Evolutionary conservation across 2,329 filamentous ascomycete species (phyloP), one percentile per base, ranked within the genome.

Genomic region (Passalora sequoiae): DNA sequence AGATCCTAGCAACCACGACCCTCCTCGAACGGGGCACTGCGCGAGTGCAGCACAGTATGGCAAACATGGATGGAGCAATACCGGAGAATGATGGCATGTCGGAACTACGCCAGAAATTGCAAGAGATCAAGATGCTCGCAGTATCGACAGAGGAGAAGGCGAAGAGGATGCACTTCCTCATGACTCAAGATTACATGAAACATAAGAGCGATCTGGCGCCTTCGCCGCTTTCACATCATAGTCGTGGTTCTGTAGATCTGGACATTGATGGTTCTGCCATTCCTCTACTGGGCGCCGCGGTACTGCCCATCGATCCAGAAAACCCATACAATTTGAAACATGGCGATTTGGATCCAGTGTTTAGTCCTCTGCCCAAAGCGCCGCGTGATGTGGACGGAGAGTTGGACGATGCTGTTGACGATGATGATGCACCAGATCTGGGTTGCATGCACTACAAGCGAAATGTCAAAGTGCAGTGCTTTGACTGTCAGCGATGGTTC

Each of bases 401-500:
- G n/a, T 60, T 65, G 21, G 66, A 69, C 4, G 72, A 73, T 31
- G 43, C 36, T 2, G 43, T 49, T 9, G 55, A 55, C 7, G 24
- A 36, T 24, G 72, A 75, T 29, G 67, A 71, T 2, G 57, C 61
- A 12, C 51, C 61, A 3, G 69, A 73, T 21, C 68, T 96, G 4
- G 92, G 92, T 1, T 98, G 92, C 64, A 75, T 83, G 57, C 92
- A 98, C 67, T 98, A 98, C 65, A 87, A 86, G 60, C 81, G 92
- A 51, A 97, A 97, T 57, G 88, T 98, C 56, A 97, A 97, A 66
- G 71, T 97, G 24, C 89, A 98, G 68, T 98, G 92, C 65, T 87
- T 80, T 53, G 83, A 85, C 19, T 98, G 92, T 68, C 79, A 83
- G 56, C 83, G 78, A 58, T 98, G 92, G 92, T 94, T 96, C 60